phyloP scores from a whole-genome alignment of 306 rosid species.

The Boehmeria nivea region DNA sequence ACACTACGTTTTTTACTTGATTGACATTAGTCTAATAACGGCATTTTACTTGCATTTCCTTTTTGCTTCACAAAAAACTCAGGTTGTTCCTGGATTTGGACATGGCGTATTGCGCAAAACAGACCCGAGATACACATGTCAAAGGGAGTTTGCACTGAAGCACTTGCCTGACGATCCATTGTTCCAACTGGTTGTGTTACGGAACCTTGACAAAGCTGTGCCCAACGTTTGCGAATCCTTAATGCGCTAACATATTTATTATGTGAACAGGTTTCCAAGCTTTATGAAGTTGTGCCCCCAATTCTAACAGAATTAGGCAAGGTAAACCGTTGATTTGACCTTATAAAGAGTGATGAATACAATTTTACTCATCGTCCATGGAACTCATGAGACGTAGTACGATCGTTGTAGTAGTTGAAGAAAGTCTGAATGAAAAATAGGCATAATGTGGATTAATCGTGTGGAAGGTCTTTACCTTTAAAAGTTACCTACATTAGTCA shows the following conservation, averaged over 20 bases:
- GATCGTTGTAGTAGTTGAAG: too few species aligned
- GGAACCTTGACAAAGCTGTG: background rate
- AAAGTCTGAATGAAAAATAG: too few species aligned
- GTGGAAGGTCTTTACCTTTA: too few species aligned
- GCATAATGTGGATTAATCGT: too few species aligned
- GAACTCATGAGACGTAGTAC: too few species aligned
- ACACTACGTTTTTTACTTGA: too few species aligned
- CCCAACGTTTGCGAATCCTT: background rate
- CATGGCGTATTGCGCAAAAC: conserved; percentile 97
- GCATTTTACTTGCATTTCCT: too few species aligned
- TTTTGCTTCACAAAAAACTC: background rate
- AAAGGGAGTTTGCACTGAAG: conserved; percentile 97
- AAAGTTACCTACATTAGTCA: too few species aligned
- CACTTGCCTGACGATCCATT: conserved; percentile 93
- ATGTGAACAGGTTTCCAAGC: conserved; percentile 80
- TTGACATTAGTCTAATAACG: too few species aligned
- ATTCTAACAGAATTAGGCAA: conserved; percentile 82
- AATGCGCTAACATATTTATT: background rate
- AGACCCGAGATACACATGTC: conserved; percentile 94
- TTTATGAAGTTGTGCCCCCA: conserved; percentile 91
- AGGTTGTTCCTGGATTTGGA: conserved; percentile 98
- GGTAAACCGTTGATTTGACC: conserved; percentile 36
- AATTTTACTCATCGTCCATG: too few species aligned
- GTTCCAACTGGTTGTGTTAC: conserved; percentile 66
- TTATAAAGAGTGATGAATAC: too few species aligned